phyloP scores from a whole-genome alignment of 1,284 basidiomycete species.

The Malassezia yamatoensis region DNA sequence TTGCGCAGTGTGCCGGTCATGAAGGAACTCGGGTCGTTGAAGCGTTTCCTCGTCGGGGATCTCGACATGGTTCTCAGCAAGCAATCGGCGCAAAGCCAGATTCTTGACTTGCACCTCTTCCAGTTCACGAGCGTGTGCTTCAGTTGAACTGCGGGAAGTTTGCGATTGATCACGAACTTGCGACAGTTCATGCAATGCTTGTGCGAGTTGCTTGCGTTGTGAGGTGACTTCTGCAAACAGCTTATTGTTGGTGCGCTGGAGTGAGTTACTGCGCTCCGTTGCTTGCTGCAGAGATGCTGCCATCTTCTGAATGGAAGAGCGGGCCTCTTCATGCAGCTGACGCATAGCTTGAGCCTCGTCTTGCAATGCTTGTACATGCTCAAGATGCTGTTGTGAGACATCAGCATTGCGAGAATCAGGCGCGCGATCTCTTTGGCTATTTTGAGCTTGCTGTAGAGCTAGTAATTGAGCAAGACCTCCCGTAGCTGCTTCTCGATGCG shows the following conservation, averaged over 20 bases:
- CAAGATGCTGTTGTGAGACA: constrained; percentile 21
- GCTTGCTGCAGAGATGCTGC: constrained; percentile 57
- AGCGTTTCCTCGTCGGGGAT: constrained; percentile 44
- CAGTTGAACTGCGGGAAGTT: neutral
- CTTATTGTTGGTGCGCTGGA: constrained; percentile 61
- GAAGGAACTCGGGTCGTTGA: constrained; percentile 28
- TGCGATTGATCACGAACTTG: constrained; percentile 53
- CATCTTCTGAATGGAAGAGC: constrained; percentile 47
- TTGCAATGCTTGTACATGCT: constrained; percentile 33
- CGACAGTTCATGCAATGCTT: constrained; percentile 62
- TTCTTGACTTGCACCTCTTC: constrained; percentile 67
- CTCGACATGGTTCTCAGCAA: constrained; percentile 61
- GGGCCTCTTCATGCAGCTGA: constrained; percentile 36
- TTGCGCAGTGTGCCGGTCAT: constrained; percentile 35
- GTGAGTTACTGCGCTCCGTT: constrained; percentile 57
- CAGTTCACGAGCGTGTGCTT: constrained; percentile 53
- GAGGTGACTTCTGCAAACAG: constrained; percentile 69
- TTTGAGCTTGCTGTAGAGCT: constrained; percentile 26
- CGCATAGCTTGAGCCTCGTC: constrained; percentile 39
- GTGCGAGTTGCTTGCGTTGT: constrained; percentile 66
- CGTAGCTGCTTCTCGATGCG: constrained; percentile 36
- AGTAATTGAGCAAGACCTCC: constrained; percentile 37
- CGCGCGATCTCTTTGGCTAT: constrained; percentile 19
- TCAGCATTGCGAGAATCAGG: constrained; percentile 8
- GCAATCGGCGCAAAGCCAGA: constrained; percentile 70